Evolutionary conservation across 306 rosid genomes (phyloP).

Genomic region (Hylodesmum podocarpum): DNA sequence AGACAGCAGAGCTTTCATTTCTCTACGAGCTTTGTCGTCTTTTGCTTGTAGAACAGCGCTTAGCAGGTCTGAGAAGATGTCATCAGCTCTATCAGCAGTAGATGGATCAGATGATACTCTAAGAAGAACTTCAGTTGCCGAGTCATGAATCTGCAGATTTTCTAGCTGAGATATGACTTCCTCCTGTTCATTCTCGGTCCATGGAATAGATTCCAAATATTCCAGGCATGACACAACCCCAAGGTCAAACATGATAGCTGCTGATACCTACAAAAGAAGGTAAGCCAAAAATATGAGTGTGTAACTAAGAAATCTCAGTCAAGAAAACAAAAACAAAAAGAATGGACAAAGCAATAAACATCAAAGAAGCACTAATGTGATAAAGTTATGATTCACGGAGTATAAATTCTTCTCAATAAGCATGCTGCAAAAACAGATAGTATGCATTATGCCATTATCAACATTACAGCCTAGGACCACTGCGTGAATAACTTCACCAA

Average conservation of each 20-base stretch:
- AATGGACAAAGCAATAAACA: neutral
- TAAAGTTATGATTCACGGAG: neutral
- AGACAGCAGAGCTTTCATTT: slow-evolving; percentile 70
- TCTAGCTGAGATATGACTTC: slow-evolving; percentile 58
- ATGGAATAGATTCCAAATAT: slow-evolving; percentile 83
- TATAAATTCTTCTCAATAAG: neutral
- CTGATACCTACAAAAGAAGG: slow-evolving; percentile 60
- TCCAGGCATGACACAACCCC: slow-evolving; percentile 76
- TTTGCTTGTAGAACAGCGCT: slow-evolving; percentile 80
- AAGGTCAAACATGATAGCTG: slow-evolving; percentile 80
- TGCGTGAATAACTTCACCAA: neutral
- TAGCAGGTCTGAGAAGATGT: slow-evolving; percentile 51
- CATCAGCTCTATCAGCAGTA: slow-evolving; percentile 53
- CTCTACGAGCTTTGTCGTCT: slow-evolving; percentile 84
- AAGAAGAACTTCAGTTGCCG: slow-evolving; percentile 49
- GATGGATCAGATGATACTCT: slow-evolving; percentile 71
- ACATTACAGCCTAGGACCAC: neutral
- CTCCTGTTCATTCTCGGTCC: slow-evolving; percentile 82
- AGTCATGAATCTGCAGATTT: slow-evolving; percentile 63
- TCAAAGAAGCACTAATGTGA: neutral
- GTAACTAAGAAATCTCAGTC: neutral
- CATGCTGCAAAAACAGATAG: neutral
- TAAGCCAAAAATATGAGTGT: neutral
- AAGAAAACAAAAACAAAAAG: neutral
- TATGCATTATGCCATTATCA: neutral